Evolutionary conservation across 805 yeast genomes (phyloP).

Genomic region (Nakazawaea molendinolei): DNA sequence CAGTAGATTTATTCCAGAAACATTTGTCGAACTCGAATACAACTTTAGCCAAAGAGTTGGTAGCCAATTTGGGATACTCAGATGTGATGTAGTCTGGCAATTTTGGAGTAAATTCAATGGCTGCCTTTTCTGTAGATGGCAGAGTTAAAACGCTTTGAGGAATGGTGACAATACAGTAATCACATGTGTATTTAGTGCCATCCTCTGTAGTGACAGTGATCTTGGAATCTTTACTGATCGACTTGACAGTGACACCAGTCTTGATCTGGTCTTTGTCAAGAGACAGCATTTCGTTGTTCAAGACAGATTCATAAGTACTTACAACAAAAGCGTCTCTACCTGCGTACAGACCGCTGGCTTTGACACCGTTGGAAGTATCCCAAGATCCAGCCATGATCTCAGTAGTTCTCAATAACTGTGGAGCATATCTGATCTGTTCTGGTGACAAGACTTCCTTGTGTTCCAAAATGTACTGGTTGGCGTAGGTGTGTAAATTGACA

Average conservation of each 20-base stretch:
- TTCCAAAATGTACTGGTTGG: slow-evolving; percentile 18
- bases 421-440: slow-evolving; percentile 22
- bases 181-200: slow-evolving; percentile 19
- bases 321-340: slow-evolving; percentile 27
- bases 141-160: slow-evolving; percentile 43
- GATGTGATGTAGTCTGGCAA: slow-evolving; percentile 27
- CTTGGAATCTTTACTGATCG: slow-evolving; percentile 21
- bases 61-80: slow-evolving; percentile 25
- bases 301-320: slow-evolving; percentile 21
- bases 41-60: slow-evolving; percentile 40
- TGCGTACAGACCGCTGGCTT: slow-evolving; percentile 18
- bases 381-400: slow-evolving; percentile 25
- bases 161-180: slow-evolving; percentile 40
- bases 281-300: slow-evolving; percentile 21
- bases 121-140: slow-evolving; percentile 20
- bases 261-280: slow-evolving; percentile 20
- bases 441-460: slow-evolving; percentile 16
- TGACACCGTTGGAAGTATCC: slow-evolving; percentile 23
- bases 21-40: slow-evolving; percentile 37
- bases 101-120: slow-evolving; percentile 28
- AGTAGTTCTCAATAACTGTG: slow-evolving; percentile 21
- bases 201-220: slow-evolving; percentile 15
- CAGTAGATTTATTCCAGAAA: slow-evolving; percentile 38
- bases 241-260: slow-evolving; percentile 17
- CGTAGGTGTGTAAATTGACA: slow-evolving; percentile 19